Percentiles rank a stretch among this genome's conserved stretches.
Conservation (phyloP, 2,329 filamentous ascomycete species). For the Fusarium camptoceras region DNA sequence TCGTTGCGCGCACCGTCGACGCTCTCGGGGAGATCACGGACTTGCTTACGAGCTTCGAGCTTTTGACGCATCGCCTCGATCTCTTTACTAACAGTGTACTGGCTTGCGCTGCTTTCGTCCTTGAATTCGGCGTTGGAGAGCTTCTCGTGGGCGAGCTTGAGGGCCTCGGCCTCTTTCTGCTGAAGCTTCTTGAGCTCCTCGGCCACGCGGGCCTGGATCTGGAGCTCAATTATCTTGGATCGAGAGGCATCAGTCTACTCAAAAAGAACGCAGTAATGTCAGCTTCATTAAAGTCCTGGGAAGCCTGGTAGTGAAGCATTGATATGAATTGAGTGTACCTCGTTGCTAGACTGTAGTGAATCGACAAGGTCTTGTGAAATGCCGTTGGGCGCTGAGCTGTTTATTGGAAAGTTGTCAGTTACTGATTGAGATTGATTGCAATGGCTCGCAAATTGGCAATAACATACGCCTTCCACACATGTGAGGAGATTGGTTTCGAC, state of each 20-base stretch:
- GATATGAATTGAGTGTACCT: constrained; percentile 68
- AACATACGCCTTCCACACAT: constrained; percentile 68
- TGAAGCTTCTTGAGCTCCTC: constrained; percentile 85
- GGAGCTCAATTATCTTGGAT: constrained; percentile 83
- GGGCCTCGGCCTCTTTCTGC: constrained; percentile 74
- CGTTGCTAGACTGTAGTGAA: constrained; percentile 83
- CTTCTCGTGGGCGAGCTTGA: constrained; percentile 76
- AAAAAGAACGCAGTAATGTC: constrained; percentile 13
- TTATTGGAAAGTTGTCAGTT: constrained; percentile 46
- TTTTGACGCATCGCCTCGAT: constrained; percentile 68
- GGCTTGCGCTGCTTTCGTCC: constrained; percentile 49
- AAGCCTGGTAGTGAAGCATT: neutral
- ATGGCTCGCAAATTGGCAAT: neutral
- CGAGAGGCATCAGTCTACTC: constrained; percentile 87
- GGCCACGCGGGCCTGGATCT: constrained; percentile 88
- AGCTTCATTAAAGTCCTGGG: constrained; percentile 12
- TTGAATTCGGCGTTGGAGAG: constrained; percentile 61
- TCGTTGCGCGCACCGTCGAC: constrained; percentile 81
- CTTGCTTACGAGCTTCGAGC: constrained; percentile 71
- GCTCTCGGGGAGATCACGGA: constrained; percentile 75
- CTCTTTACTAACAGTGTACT: constrained; percentile 68
- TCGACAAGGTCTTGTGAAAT: constrained; percentile 86
- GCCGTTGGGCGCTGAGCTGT: constrained; percentile 60
- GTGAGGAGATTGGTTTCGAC: constrained; percentile 62
- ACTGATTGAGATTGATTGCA: neutral